A percentile compares a stretch with the other conserved stretches of the same genome.
Conservation (phyloP, 2,329 filamentous ascomycete species). For the Cladosporium sphaerospermum region DNA sequence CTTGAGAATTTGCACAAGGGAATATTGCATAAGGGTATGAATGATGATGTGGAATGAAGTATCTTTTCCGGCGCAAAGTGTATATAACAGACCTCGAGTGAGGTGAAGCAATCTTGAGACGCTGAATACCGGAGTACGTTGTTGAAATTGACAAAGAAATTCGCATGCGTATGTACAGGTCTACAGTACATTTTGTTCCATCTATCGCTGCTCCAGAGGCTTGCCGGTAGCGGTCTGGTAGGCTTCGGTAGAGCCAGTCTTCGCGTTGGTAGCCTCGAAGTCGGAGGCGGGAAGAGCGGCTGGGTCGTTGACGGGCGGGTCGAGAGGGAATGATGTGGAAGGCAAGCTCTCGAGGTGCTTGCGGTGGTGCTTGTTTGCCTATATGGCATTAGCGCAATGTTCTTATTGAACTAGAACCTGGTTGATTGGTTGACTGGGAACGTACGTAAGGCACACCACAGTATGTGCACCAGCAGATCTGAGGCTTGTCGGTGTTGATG, state of each 20-base stretch:
- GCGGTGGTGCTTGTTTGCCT: constrained; percentile 89
- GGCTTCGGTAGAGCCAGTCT: constrained; percentile 27
- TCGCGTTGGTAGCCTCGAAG: constrained; percentile 17
- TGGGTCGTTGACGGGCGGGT: constrained; percentile 49
- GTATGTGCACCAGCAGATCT: constrained; percentile 86
- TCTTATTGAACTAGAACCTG: neutral
- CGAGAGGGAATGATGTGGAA: constrained; percentile 64
- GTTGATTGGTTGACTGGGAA: constrained; percentile 19
- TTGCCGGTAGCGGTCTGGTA: constrained; percentile 53
- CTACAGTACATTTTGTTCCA: constrained; percentile 1
- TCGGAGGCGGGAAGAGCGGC: constrained; percentile 51
- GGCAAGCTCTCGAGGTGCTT: constrained; percentile 77
- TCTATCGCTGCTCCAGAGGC: constrained; percentile 55
- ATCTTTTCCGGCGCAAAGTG: too few relatives aligned
- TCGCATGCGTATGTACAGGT: constrained; percentile 16
- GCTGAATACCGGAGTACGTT: neutral
- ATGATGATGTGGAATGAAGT: neutral
- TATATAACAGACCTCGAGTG: too few relatives aligned
- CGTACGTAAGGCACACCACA: constrained; percentile 90
- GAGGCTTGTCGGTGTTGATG: constrained; percentile 96
- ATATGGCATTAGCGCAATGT: constrained; percentile 6
- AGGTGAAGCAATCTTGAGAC: neutral
- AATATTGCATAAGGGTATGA: neutral
- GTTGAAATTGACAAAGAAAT: neutral
- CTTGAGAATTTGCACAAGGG: neutral